Evolutionary conservation across 2,329 filamentous ascomycete species (phyloP), one percentile per base, ranked within the genome.

Genomic region (Penicillium sp.): DNA sequence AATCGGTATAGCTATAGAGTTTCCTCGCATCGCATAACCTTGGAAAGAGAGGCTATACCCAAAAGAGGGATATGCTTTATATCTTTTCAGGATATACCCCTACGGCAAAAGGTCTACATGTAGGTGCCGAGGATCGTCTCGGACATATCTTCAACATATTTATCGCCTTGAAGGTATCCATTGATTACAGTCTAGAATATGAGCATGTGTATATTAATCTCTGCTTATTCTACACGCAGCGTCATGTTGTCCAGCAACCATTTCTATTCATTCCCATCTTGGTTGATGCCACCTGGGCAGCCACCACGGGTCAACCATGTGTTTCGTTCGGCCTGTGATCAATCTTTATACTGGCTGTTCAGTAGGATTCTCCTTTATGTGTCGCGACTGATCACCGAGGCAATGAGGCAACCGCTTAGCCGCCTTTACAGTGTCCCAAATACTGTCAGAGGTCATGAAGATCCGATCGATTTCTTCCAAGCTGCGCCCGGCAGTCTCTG

Each of bases 401-500:
- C 20, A 32, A 14, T 16, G 16, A 11, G 41, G 42, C n/a, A 45
- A 35, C 11, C 20, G 39, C 16, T 42, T 39, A 3, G 49, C 42
- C 11, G 38, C 39, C 13, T 31, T 27, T n/a, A 51, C 49, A 6
- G 42, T 36, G 16, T 51, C 49, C 49, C 49, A 51, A 16, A 51
- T 49, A 3, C 20, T 46, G 3, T 14, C 27, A 6, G 47, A 50
- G 10, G 42, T 40, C 20, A 50, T 23, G 14, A 52, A 52, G n/a
- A 52, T 52, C 29, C 27, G 36, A 32, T 52, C 50, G 1, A 49
- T 27, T 36, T 50, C 40, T 44, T 52, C 50, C 11, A 52, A 35
- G 13, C 38, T 50, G 11, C 50, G 47, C 3, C 47, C 50, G 4
- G 43, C 27, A 5, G 50, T 52, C 13, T 52, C 46, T 1, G 50